Base-by-base conservation (phyloP, 1,284 basidiomycete genomes). In the Cystobasidium pallidum region DNA sequence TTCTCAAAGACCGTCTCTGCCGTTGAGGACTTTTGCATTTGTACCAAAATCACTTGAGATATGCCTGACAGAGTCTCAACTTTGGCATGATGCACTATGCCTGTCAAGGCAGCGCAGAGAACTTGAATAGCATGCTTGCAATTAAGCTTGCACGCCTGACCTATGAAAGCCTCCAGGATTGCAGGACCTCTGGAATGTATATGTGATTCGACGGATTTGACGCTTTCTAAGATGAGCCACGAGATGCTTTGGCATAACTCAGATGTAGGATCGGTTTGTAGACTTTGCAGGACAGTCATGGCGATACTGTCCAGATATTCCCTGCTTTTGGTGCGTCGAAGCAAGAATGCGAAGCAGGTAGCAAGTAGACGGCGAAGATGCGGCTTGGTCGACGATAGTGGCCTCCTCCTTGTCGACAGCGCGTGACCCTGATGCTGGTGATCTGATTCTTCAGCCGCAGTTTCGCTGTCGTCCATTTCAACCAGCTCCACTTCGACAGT, bases 321-420 rank as follows among this genome's bases (percentile, higher is more conserved):
- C 15, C 66, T 57, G 6, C 65, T n/a, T 19, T 70, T 43, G 17
- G 75, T 73, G 28, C 76, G 76, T 59, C 78, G 74, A 2, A 78
- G 75, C 61, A 79, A 72, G 73, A 73, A 77, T 6, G 77, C 73
- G 65, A 79, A 77, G 17, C 77, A 70, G 43, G 74, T 76, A 26
- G 74, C 76, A n/a, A 79, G 70, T 0, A 79, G 74, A 8, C 75
- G 74, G 19, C 77, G 75, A 0, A 78, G 77, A 36, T 78, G 77
- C 7, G 77, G 78, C 0, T 75, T 77, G 13, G 77, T 77, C 26
- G 75, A 74, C 51, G 76, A 76, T 34, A 66, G 54, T 62, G 28
- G 64, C 28, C 39, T 26, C 58, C 0, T 55, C 26, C 28, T 43
- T 41, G 68, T 36, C 3, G 34, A 57, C 10, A 10, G 10, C 4